These are phyloP conservation scores for Chalaropsis thielavioides DNA, from an alignment of 2,329 filamentous ascomycete species.

Conservation along the genomic window DNA sequence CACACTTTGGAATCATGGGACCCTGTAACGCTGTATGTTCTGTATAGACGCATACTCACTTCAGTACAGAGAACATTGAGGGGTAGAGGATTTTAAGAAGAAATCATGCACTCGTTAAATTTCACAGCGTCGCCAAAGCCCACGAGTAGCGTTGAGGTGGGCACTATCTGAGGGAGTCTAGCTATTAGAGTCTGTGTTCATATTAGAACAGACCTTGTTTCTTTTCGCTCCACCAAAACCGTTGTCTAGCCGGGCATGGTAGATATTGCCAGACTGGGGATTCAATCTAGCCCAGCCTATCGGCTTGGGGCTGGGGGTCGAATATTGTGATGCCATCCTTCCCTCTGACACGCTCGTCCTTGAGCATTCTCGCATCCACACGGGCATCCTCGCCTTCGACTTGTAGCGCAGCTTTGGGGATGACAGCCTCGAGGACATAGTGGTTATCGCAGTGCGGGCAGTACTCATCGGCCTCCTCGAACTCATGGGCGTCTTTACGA, in stretches of 20 bases:
- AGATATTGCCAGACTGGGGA: no score
- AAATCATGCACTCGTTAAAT: slow-evolving; percentile 16
- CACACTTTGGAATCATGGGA: neutral
- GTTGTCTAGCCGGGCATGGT: neutral
- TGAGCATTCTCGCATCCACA: slow-evolving; percentile 79
- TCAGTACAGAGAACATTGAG: no score
- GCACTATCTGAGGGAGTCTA: neutral
- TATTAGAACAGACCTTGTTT: neutral
- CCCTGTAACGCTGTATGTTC: neutral
- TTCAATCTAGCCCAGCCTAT: slow-evolving; percentile 53
- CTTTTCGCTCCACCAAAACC: neutral
- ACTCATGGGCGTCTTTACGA: slow-evolving; percentile 80
- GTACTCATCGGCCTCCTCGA: slow-evolving; percentile 95
- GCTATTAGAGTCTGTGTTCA: neutral
- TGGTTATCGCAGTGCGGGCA: slow-evolving; percentile 99
- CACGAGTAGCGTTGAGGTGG: neutral
- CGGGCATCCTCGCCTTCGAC: slow-evolving; percentile 85
- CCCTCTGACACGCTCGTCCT: slow-evolving; percentile 62
- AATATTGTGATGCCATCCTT: slow-evolving; percentile 53
- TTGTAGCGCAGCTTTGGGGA: slow-evolving; percentile 66
- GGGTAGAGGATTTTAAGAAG: neutral
- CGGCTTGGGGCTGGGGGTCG: slow-evolving; percentile 57
- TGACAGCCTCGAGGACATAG: slow-evolving; percentile 79
- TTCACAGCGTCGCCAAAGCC: neutral
- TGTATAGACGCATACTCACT: neutral